Evolutionary conservation across 305 asterid species (phyloP).

Genomic region (Salvia sclarea): DNA sequence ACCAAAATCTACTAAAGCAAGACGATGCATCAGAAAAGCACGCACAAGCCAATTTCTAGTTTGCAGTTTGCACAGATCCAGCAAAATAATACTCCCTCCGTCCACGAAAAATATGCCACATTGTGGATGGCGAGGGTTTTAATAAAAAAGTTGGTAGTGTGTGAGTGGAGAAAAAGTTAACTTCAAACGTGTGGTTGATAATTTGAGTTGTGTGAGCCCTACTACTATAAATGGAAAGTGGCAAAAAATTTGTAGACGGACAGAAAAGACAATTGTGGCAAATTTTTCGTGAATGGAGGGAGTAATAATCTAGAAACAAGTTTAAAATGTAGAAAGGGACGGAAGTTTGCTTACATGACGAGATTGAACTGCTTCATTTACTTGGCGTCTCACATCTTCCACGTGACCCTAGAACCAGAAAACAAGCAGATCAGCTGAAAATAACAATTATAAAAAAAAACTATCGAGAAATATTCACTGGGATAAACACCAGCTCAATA

Average conservation of each 20-base stretch:
- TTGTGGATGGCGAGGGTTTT: too few species aligned
- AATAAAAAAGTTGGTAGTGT: too few species aligned
- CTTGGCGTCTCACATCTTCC: conserved; percentile 87
- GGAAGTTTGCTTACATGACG: conserved; percentile 73
- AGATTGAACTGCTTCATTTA: conserved; percentile 82
- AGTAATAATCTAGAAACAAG: background rate
- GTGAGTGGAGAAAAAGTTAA: too few species aligned
- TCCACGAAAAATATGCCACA: too few species aligned
- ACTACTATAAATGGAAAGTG: too few species aligned
- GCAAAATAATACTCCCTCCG: background rate
- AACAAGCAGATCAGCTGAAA: conserved; percentile 26
- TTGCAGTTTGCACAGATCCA: conserved; percentile 3
- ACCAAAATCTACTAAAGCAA: background rate
- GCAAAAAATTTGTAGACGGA: too few species aligned
- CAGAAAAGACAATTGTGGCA: too few species aligned
- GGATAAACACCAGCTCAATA: conserved; percentile 9
- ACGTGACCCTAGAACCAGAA: conserved; percentile 76
- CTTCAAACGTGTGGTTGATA: too few species aligned
- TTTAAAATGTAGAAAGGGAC: background rate
- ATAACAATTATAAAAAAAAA: conserved; percentile 13
- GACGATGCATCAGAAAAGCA: conserved; percentile 8
- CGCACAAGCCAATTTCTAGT: conserved; percentile 5
- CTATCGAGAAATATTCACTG: background rate
- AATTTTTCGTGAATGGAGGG: too few species aligned
- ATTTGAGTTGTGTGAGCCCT: too few species aligned